A percentile compares a stretch with the other conserved stretches of the same genome.
These are phyloP conservation scores for Fusarium sp. DNA, from an alignment of 2,329 filamentous ascomycete species.

Conservation along the genomic window DNA sequence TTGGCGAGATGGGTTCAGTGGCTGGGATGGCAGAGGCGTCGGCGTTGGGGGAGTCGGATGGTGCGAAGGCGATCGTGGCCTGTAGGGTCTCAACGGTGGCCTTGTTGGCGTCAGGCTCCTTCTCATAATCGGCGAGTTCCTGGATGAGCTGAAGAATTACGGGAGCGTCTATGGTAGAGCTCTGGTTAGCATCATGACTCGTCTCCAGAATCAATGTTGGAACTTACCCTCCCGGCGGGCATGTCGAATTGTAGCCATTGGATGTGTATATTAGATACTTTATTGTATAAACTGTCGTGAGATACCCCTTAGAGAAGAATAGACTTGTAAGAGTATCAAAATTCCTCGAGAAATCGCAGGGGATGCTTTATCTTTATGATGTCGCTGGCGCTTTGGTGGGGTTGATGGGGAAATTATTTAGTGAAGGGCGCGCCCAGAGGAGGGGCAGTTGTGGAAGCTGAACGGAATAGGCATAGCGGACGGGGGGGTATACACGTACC, in stretches of 20 bases:
- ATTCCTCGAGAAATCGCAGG: neutral
- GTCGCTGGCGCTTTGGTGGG: slow-evolving; percentile 25
- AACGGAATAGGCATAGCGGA: slow-evolving; percentile 1
- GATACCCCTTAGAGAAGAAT: slow-evolving; percentile 8
- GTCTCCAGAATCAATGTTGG: neutral
- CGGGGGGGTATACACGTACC: neutral
- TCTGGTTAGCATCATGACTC: slow-evolving; percentile 21
- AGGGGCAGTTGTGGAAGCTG: slow-evolving; percentile 20
- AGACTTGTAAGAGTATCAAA: neutral
- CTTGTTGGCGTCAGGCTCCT: slow-evolving; percentile 77
- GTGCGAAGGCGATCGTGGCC: slow-evolving; percentile 82
- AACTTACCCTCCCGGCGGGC: slow-evolving; percentile 43
- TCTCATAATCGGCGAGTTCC: slow-evolving; percentile 89
- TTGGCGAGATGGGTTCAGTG: slow-evolving; percentile 66
- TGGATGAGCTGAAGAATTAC: slow-evolving; percentile 84
- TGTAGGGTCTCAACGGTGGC: slow-evolving; percentile 81
- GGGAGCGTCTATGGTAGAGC: slow-evolving; percentile 72
- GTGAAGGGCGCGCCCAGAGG: slow-evolving; percentile 35
- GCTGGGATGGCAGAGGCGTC: slow-evolving; percentile 52
- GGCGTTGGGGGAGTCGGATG: slow-evolving; percentile 59
- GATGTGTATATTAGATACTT: slow-evolving; percentile 14
- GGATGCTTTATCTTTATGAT: slow-evolving; percentile 3
- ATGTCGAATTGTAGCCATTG: slow-evolving; percentile 45
- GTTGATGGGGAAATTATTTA: slow-evolving; percentile 20
- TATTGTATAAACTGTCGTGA: neutral